Evolutionary conservation across 345 rosid species (phyloP).

Genomic region (Noccaea bulbosa): DNA sequence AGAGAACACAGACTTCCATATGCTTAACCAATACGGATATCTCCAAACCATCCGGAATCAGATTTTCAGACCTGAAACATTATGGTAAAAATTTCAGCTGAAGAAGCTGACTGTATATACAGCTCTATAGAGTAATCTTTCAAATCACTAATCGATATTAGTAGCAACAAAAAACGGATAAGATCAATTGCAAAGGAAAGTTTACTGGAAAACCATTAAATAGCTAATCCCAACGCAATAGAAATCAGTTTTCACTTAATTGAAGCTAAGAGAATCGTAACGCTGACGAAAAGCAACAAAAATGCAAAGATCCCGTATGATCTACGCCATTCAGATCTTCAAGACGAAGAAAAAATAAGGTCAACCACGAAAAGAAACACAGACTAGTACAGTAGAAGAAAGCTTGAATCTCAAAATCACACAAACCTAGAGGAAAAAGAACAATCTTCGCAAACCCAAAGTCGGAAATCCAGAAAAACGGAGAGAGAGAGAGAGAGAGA

Average conservation of each 20-base stretch:
- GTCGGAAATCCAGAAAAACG: slow-evolving; percentile 11
- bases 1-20: slow-evolving; percentile 38
- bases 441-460: neutral
- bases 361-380: slow-evolving; percentile 28
- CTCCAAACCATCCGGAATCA: slow-evolving; percentile 26
- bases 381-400: slow-evolving; percentile 20
- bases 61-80: slow-evolving; percentile 33
- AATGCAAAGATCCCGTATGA: slow-evolving; percentile 42
- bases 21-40: slow-evolving; percentile 20
- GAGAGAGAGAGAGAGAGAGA: neutral
- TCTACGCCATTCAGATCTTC: slow-evolving; percentile 45
- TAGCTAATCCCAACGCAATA: slow-evolving; percentile 10
- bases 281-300: slow-evolving; percentile 38
- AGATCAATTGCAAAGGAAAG: neutral
- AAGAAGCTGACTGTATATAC: neutral
- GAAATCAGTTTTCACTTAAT: neutral
- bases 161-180: neutral
- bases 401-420: slow-evolving; percentile 21
- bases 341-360: slow-evolving; percentile 31
- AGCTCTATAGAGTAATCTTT: neutral
- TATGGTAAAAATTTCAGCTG: neutral
- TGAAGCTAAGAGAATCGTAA: slow-evolving; percentile 38
- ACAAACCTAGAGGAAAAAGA: slow-evolving; percentile 12
- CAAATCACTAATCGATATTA: slow-evolving; percentile 16
- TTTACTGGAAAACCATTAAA: neutral